Evolutionary conservation across 371 early-diverging fungal species (phyloP), one percentile per base, ranked within the genome.

Genomic region (Nosema bombycis): DNA sequence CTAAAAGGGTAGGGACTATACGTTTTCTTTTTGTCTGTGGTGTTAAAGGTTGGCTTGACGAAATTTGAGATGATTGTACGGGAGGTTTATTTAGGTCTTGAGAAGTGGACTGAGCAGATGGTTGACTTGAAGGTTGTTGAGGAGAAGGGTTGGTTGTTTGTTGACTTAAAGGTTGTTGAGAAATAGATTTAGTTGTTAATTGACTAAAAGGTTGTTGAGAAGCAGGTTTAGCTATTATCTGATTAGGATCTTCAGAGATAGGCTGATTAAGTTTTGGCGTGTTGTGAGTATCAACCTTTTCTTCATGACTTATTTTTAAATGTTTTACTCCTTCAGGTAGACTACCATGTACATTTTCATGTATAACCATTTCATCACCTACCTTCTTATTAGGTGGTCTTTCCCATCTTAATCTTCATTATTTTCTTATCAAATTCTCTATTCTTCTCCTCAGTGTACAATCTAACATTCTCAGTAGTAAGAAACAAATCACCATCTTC

Each of bases 401-500:
- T 62, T 28, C 54, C 30, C n/a, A 33, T 58, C 34, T 66, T 66
- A 37, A 56, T 73, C 54, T n/a, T 69, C 3, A 6, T 24, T n/a
- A 29, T n/a, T 1, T 73, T 78, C 1, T 69, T 71, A 14, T 61
- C 69, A 1, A 71, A 18, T 29, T 74, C 70, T 6, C 54, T 78
- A 15, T 65, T 36, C 37, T 54, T 64, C 28, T 73, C 60, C 28
- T 18, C 54, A 33, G 63, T 65, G 55, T 55, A 56, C 30, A 69
- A 46, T 62, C 73, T 72, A 23, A 56, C 34, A 46, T 73, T 66
- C 18, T 78, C 72, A 21, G 70, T 26, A 1, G 70, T 61, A 14
- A 65, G n/a, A 37, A 80, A 36, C 29, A 80, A 60, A 2, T 77
- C 76, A 46, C 80, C 82, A 33, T 46, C 55, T 65, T 72, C 70